phyloP scores from a whole-genome alignment of 208 protist species.

The Leishmania tarentolae region DNA sequence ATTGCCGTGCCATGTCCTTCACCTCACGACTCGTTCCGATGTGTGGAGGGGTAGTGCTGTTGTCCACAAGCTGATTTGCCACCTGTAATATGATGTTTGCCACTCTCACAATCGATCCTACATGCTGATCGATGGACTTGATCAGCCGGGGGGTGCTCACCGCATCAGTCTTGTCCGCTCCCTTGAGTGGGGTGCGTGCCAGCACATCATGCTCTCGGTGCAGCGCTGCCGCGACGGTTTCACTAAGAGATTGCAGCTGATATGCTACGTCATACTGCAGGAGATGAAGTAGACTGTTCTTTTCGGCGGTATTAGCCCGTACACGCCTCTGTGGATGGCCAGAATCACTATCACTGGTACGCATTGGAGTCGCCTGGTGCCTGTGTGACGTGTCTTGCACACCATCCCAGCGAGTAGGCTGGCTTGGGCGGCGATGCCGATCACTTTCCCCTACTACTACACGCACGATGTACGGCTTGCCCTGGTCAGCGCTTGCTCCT shows the following conservation, averaged over 20 bases:
- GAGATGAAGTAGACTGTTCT: conserved; percentile 64
- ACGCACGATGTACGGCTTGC: conserved; percentile 85
- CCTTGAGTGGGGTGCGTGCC: conserved; percentile 33
- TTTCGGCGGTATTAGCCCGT: conserved; percentile 33
- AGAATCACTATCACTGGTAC: neutral
- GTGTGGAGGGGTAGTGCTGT: conserved; percentile 22
- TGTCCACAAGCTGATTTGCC: conserved; percentile 64
- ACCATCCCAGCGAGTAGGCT: neutral
- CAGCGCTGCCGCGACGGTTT: conserved; percentile 58
- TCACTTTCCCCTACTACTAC: conserved; percentile 65
- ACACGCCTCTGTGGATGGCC: neutral
- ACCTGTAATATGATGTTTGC: conserved; percentile 86
- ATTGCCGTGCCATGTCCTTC: conserved; percentile 31
- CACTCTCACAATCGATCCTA: conserved; percentile 52
- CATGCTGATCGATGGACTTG: conserved; percentile 26
- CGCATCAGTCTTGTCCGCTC: conserved; percentile 20
- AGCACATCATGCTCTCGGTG: conserved; percentile 65
- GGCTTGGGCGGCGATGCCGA: conserved; percentile 1
- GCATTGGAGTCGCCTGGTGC: neutral
- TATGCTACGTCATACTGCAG: conserved; percentile 84
- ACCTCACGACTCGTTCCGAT: conserved; percentile 39
- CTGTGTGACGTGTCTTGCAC: neutral
- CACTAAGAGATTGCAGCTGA: conserved; percentile 82
- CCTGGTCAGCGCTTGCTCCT: conserved; percentile 7
- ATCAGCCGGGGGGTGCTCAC: conserved; percentile 35